Evolutionary conservation across 768 basidiomycete genomes (phyloP), one percentile per base, ranked within the genome.

Genomic region (Vararia minispora): DNA sequence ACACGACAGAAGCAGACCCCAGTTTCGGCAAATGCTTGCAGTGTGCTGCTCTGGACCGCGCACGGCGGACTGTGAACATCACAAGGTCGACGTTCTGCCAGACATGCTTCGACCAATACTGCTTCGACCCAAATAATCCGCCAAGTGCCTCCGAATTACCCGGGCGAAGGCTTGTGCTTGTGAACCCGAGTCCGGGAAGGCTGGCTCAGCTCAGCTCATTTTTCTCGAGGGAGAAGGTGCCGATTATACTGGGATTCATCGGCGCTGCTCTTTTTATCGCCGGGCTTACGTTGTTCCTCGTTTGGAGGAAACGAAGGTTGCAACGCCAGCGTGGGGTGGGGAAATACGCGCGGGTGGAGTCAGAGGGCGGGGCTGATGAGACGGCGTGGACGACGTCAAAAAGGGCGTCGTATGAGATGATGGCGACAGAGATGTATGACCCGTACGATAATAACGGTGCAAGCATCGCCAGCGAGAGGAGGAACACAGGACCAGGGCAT

Each of bases 21-120:
- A 49, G 70, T 36, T 81, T 68, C 63, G 67, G 76, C 3, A 65
- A 63, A 27, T 89, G 86, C 48, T 62, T 90, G 16, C 73, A 74
- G 51, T 80, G 87, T 54, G 86, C 70, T 43, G 69, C 65, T 47
- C 73, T 60, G 67, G 79, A 61, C 22, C 49, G 57, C 9, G 38
- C 51, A 34, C 42, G 60, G 28, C 0, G 32, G 13, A 40, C 42
- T 10, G 46, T 51, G 10, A 17, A 33, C n/a, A 13, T 43, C n/a
- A 28, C 45, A 17, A 54, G 49, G 18, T 55, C 57, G 11, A 32
- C 43, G 16, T 32, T 52, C 30, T 58, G 56, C 48, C 13, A 39
- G 4, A 20, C 33, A n/a, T 58, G 56, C 37, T 56, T 58, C 52
- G 24, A 32, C 20, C 50, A 52, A 37, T 58, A 58, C 37, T 58